Conservation (phyloP, 1,284 basidiomycete genomes). For the Coniferiporia weirii region DNA sequence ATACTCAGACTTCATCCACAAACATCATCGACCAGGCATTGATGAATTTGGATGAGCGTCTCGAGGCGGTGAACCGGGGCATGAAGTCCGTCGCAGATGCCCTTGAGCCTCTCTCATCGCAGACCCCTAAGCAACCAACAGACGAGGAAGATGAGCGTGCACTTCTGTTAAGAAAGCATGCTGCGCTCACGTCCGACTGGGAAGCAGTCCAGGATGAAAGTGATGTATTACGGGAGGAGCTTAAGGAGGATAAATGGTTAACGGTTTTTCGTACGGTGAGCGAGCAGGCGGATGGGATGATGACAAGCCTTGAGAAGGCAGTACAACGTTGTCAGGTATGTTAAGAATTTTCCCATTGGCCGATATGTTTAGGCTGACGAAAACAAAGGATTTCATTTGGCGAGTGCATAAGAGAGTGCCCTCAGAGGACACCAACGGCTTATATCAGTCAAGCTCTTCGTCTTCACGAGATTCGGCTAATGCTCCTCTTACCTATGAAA, state of each 20-base stretch:
- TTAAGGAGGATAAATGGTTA: constrained; percentile 95
- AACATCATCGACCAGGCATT: constrained; percentile 75
- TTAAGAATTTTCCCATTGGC: constrained; percentile 21
- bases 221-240: constrained; percentile 78
- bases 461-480: constrained; percentile 26
- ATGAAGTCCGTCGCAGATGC: constrained; percentile 62
- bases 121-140: constrained; percentile 44
- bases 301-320: constrained; percentile 90
- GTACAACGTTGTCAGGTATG: constrained; percentile 78
- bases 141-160: constrained; percentile 36
- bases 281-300: constrained; percentile 93
- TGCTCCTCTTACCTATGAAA: constrained; percentile 49
- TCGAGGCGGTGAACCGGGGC: constrained; percentile 68
- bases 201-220: constrained; percentile 75
- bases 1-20: constrained; percentile 46
- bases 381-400: constrained; percentile 72
- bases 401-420: constrained; percentile 52
- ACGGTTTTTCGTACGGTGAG: constrained; percentile 91
- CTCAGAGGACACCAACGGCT: constrained; percentile 31
- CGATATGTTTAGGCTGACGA: not conserved
- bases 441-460: constrained; percentile 8
- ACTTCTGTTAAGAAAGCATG: constrained; percentile 65
- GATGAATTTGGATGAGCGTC: constrained; percentile 70
- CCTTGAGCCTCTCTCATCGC: constrained; percentile 48
- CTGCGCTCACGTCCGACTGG: constrained; percentile 69